Conservation (phyloP, 2,329 filamentous ascomycete genomes). For the Furcasterigmium furcatum region DNA sequence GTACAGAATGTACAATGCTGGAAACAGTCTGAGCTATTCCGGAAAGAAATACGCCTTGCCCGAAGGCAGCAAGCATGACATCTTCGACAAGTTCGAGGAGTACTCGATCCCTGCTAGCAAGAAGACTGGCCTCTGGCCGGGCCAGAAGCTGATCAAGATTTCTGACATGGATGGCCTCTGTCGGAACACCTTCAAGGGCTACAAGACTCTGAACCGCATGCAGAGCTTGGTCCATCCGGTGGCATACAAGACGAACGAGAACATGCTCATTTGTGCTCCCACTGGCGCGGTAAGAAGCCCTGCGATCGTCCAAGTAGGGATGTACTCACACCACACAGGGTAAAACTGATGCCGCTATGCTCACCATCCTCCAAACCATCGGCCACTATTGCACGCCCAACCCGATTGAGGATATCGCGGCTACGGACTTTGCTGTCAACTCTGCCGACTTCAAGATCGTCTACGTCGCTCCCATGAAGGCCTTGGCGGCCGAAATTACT, state of each 20-base stretch:
- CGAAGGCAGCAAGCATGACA: constrained; percentile 65
- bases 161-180: constrained; percentile 85
- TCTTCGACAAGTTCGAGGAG: constrained; percentile 82
- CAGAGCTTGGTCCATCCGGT: constrained; percentile 95
- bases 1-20: constrained; percentile 78
- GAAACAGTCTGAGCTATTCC: constrained; percentile 77
- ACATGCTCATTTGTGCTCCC: constrained; percentile 97
- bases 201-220: constrained; percentile 94
- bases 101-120: constrained; percentile 80
- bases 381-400: constrained; percentile 80
- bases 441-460: constrained; percentile 95
- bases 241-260: constrained; percentile 92
- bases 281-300: constrained; percentile 71
- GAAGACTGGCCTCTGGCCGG: constrained; percentile 69
- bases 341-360: constrained; percentile 98
- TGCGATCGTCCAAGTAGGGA: not conserved
- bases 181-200: constrained; percentile 86
- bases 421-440: constrained; percentile 78
- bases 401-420: constrained; percentile 69
- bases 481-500: constrained; percentile 91
- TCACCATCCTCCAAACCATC: constrained; percentile 88
- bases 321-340: constrained; percentile 44
- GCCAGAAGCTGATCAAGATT: constrained; percentile 76
- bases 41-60: constrained; percentile 85
- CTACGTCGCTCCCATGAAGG: constrained; percentile 99